A percentile compares a stretch with the other conserved stretches of the same genome.
Conservation (phyloP, 805 yeast genomes). For the Saccharomyces mikatae region DNA sequence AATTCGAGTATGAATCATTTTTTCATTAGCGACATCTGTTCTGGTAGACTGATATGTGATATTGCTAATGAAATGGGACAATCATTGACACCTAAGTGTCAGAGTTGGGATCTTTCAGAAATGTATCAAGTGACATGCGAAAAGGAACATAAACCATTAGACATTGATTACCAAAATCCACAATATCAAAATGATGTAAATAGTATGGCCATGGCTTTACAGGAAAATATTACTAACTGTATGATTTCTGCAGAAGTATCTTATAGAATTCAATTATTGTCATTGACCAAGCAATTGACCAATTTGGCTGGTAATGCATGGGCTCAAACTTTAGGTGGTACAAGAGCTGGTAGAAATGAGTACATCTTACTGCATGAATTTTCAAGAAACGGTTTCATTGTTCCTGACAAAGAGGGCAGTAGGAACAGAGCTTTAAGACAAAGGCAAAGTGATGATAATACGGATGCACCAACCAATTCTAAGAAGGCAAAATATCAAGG, state of each 20-base stretch:
- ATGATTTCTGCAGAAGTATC: constrained; percentile 70
- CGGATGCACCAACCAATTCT: constrained; percentile 37
- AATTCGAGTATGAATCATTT: constrained; percentile 44
- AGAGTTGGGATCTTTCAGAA: constrained; percentile 87
- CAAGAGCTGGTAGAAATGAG: constrained; percentile 93
- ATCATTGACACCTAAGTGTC: constrained; percentile 84
- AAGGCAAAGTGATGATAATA: constrained; percentile 22
- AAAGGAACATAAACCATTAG: constrained; percentile 52
- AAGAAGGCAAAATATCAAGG: constrained; percentile 77
- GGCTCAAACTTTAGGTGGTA: constrained; percentile 90
- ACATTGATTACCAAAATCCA: constrained; percentile 63
- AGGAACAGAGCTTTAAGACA: constrained; percentile 32
- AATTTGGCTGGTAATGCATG: constrained; percentile 95
- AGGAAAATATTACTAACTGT: constrained; percentile 60
- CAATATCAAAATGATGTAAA: constrained; percentile 59
- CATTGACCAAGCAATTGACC: constrained; percentile 85
- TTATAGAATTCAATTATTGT: constrained; percentile 72
- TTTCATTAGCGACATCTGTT: constrained; percentile 58
- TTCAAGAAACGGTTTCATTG: constrained; percentile 64
- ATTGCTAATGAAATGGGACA: constrained; percentile 92
- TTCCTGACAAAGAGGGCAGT: constrained; percentile 71
- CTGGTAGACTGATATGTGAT: constrained; percentile 87
- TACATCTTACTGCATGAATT: constrained; percentile 89
- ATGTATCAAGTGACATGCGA: constrained; percentile 79
- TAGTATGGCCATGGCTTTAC: constrained; percentile 59